Base-by-base conservation (phyloP, 371 early-diverging fungal genomes). In the Rhizopus delemar region DNA sequence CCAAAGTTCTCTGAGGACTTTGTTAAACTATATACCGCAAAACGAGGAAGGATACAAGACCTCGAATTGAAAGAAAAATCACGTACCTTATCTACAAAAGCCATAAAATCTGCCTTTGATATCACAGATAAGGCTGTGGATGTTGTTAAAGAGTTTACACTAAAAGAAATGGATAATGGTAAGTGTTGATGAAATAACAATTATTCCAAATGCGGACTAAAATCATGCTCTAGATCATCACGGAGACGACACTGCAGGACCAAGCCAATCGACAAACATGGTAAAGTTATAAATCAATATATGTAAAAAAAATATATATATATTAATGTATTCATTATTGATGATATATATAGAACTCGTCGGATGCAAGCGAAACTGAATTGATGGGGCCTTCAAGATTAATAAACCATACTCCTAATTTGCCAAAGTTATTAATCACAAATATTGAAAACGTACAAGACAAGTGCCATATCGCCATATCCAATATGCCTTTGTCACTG, bases 311-410 rank as follows among this genome's bases (percentile, higher is more conserved):
- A 34, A 49, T 43, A 1, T 58, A n/a, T n/a, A n/a, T 49, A 51
- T 58, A 31, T 59, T 54, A 54, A 34, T 60, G 8, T 60, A 60
- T 33, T 49, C 39, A 53, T 36, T 6, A 60, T 39, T 53, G 38
- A 60, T 53, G 53, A 60, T 46, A 60, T 60, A 60, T 60, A 60
- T 12, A 60, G 54, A 49, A 54, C 38, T 38, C 11, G 38, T 38
- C 35, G 16, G 15, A 58, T 51, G 41, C 51, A 32, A 41, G 41
- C 41, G n/a, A 58, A 32, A 41, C 39, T 51, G 43, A 51, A 58
- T 58, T 51, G 39, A 58, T 58, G 58, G 51, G 58, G 5, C 58
- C 51, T 28, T 51, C 58, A 51, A 58, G 58, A 58, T 39, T 13
- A 32, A 58, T 58, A 3, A 58, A 58, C 22, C 58, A 51, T 51